Conservation (phyloP, 306 rosid genomes). For the Vicia faba region DNA sequence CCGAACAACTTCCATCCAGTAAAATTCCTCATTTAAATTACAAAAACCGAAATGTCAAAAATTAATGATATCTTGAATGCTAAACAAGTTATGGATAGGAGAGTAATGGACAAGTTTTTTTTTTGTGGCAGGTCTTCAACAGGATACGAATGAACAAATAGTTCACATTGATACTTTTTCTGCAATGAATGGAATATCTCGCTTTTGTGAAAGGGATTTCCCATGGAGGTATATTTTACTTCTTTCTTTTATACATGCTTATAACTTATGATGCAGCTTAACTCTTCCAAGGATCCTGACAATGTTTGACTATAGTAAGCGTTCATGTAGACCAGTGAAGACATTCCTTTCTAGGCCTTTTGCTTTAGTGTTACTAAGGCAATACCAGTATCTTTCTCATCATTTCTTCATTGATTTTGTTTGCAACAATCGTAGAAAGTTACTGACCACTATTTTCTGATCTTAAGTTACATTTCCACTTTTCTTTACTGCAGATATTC, state of each 20-base stretch:
- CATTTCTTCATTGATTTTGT: conserved; percentile 1
- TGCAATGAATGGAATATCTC: conserved; percentile 97
- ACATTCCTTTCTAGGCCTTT: conserved; percentile 22
- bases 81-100: conserved; percentile 11
- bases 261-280: conserved; percentile 8
- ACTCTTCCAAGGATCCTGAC: conserved; percentile 19
- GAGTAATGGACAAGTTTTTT: not conserved
- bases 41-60: not conserved
- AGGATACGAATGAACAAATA: conserved; percentile 56
- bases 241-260: conserved; percentile 17
- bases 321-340: conserved; percentile 3
- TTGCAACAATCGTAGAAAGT: not conserved
- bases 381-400: too few species aligned
- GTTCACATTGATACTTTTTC: conserved; percentile 95
- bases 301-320: conserved; percentile 10
- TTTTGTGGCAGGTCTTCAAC: conserved; percentile 54
- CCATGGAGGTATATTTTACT: conserved; percentile 75
- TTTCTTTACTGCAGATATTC: conserved; percentile 67
- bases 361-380: not conserved
- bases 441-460: conserved; percentile 15
- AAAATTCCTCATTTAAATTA: conserved; percentile 17
- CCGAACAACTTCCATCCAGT: conserved; percentile 3
- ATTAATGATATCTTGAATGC: conserved; percentile 1
- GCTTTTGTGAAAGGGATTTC: conserved; percentile 72
- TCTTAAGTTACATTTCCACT: conserved; percentile 7